Base-by-base conservation (phyloP, 1,284 basidiomycete genomes). In the Erythrobasidium hasegawianum region DNA sequence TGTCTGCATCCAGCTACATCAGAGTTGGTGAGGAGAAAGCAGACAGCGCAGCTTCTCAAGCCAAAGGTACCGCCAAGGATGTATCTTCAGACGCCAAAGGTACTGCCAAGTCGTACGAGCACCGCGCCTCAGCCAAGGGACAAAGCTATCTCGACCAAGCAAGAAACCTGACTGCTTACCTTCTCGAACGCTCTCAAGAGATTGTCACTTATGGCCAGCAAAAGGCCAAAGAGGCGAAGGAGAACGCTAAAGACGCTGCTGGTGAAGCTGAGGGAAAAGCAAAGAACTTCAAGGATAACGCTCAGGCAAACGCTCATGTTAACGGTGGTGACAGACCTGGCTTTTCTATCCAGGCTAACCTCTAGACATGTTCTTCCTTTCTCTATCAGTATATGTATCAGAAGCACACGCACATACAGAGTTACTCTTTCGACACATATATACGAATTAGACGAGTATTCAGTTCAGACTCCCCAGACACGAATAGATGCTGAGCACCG, bases 1-100 rank as follows among this genome's bases (percentile, higher is more conserved):
- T 47, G 16, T 47, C 43, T 47, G n/a, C 43, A 7, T 53, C 7
- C 50, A 53, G 50, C 50, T 53, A 53, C 50, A 53, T 53, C 50
- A 8, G 26, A 26, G 50, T 53, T 26, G 26, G 22, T 16, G 50
- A 53, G 50, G 50, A 53, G 20, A 53, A 53, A 26, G 50, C 22
- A 8, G 50, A 20, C 22, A 26, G 26, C 9, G 50, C 26, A n/a
- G 26, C 26, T 3, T 8, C 9, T 3, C 14, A 53, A 9, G 50
- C 50, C 18, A 22, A 22, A 16, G 26, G 26, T 16, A 20, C n/a
- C 14, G 22, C 26, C 20, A 3, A 53, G 8, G 50, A 27, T 26
- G 50, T 20, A 10, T 3, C 18, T 16, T 22, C 50, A n/a, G 45
- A 47, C n/a, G 45, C 45, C 45, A n/a, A 47, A n/a, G 22, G 22